Evolutionary conservation across 2,329 filamentous ascomycete genomes (phyloP).

Genomic region (Volutella citrinella): DNA sequence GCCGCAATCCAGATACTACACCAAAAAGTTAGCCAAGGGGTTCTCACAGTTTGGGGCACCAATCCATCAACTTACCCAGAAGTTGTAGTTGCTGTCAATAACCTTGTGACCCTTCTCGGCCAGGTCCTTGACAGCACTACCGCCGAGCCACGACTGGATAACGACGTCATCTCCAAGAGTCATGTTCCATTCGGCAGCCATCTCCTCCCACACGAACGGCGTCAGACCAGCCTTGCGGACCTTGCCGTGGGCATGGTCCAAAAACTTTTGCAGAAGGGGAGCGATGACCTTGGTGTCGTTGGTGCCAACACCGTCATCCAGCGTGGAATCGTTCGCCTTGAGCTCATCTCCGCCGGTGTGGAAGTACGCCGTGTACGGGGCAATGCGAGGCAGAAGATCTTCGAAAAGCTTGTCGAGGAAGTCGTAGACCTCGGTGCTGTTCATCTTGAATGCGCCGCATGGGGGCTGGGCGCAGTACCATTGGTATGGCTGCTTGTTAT

Average conservation of each 20-base stretch:
- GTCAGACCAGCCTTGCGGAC: constrained; percentile 62
- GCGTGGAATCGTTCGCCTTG: constrained; percentile 61
- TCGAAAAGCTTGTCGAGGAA: constrained; percentile 71
- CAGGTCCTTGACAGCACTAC: constrained; percentile 57
- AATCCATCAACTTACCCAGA: constrained; percentile 61
- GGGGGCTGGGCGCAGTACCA: constrained; percentile 62
- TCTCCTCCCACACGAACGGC: constrained; percentile 87
- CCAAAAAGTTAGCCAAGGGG: no score
- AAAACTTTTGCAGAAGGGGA: constrained; percentile 75
- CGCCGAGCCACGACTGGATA: constrained; percentile 75
- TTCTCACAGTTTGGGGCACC: no score
- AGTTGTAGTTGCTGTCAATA: constrained; percentile 73
- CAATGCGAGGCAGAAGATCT: constrained; percentile 72
- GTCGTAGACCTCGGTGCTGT: constrained; percentile 63
- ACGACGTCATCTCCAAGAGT: constrained; percentile 68
- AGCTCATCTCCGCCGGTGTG: constrained; percentile 89
- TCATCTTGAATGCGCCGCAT: constrained; percentile 72
- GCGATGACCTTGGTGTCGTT: constrained; percentile 63
- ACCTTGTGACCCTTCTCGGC: constrained; percentile 65
- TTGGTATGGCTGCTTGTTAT: constrained; percentile 53
- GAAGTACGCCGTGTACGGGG: constrained; percentile 70
- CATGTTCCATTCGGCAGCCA: constrained; percentile 75
- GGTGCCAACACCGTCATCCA: constrained; percentile 70
- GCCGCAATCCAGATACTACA: constrained; percentile 80
- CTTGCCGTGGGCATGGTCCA: constrained; percentile 66